Conservation (phyloP, 495 filamentous ascomycete species). For the Podospora pseudopauciseta region DNA sequence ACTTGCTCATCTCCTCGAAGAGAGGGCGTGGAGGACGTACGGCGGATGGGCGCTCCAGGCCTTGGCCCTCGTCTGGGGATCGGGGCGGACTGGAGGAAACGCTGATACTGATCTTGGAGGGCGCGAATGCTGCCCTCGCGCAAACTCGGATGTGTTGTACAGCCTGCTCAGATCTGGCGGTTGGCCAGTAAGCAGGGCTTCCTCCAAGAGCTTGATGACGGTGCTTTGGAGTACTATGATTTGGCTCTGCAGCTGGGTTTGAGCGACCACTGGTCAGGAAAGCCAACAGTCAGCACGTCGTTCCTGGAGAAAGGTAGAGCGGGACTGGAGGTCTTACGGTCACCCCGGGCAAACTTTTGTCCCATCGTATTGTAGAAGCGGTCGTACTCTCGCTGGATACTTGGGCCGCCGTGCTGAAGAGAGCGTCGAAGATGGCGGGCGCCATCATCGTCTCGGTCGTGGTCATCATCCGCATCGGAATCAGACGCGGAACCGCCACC, state of each 20-base stretch:
- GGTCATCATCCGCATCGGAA: conserved; percentile 5
- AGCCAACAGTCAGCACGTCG: neutral
- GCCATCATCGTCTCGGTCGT: conserved; percentile 3
- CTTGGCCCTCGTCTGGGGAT: conserved; percentile 9
- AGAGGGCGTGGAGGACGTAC: conserved; percentile 29
- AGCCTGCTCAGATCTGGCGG: conserved; percentile 27
- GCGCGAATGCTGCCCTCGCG: conserved; percentile 35
- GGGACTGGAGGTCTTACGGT: conserved; percentile 23
- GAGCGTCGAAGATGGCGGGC: conserved; percentile 27
- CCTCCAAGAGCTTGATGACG: conserved; percentile 34
- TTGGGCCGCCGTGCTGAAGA: conserved; percentile 26
- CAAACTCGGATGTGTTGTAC: conserved; percentile 37
- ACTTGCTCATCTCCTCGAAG: conserved; percentile 13
- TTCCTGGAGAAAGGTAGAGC: neutral
- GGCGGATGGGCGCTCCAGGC: conserved; percentile 20
- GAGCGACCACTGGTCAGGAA: conserved; percentile 23
- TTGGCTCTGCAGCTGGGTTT: conserved; percentile 36
- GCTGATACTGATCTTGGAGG: conserved; percentile 36
- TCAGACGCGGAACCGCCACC: neutral
- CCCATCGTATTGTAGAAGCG: conserved; percentile 27
- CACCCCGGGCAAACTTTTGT: conserved; percentile 33
- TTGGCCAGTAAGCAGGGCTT: conserved; percentile 28
- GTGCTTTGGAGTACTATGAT: conserved; percentile 35
- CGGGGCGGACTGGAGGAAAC: conserved; percentile 24
- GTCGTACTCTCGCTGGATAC: conserved; percentile 33